Evolutionary conservation across 306 rosid species (phyloP).

Genomic region (Malus orientalis): DNA sequence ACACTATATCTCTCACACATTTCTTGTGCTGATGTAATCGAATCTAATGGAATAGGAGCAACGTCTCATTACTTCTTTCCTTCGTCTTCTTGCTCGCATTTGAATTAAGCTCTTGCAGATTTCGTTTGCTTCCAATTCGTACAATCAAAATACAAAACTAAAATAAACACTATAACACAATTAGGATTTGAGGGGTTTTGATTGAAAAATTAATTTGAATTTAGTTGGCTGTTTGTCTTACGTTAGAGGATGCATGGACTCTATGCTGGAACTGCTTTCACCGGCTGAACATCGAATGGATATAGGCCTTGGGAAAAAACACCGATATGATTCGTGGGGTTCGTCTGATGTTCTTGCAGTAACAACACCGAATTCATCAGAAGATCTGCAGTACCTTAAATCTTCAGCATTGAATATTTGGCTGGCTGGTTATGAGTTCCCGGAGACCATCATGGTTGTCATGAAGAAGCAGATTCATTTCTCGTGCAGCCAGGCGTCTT

Average conservation of each 20-base stretch:
- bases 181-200: background rate
- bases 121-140: background rate
- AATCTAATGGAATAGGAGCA: too few relatives aligned
- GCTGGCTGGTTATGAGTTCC: slow-evolving; percentile 85
- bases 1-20: too few relatives aligned
- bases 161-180: too few relatives aligned
- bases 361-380: slow-evolving; percentile 73
- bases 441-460: slow-evolving; percentile 84
- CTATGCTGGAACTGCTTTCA: slow-evolving; percentile 4
- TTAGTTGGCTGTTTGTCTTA: background rate
- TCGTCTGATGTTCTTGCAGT: slow-evolving; percentile 64
- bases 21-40: too few relatives aligned
- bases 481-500: slow-evolving; percentile 73
- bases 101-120: too few relatives aligned
- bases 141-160: too few relatives aligned
- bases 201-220: background rate
- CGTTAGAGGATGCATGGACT: too few relatives aligned
- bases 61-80: too few relatives aligned
- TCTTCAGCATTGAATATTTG: slow-evolving; percentile 79
- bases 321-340: slow-evolving; percentile 57
- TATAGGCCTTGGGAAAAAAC: slow-evolving; percentile 55
- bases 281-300: slow-evolving; percentile 86
- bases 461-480: slow-evolving; percentile 71
- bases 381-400: slow-evolving; percentile 83
- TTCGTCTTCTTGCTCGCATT: too few relatives aligned